phyloP scores from a whole-genome alignment of 2,329 filamentous ascomycete genomes.

The Graphilbum fragrans region DNA sequence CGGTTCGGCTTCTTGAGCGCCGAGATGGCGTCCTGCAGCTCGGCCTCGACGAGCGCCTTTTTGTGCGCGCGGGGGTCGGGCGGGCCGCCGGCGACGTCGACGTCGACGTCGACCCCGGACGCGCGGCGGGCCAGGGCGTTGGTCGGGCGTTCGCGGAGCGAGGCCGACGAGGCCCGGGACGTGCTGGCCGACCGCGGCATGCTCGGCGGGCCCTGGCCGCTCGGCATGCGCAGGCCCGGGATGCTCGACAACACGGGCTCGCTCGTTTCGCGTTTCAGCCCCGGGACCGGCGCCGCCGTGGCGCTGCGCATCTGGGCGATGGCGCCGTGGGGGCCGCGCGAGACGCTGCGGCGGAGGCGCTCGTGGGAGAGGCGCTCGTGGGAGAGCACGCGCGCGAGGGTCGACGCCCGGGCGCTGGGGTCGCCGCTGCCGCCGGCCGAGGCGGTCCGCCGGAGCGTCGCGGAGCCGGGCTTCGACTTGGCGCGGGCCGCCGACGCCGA shows the following conservation, averaged over 20 bases:
- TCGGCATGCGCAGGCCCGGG: not conserved
- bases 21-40: slow-evolving; percentile 62
- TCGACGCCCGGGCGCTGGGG: slow-evolving; percentile 27
- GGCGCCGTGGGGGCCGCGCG: slow-evolving; percentile 41
- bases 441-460: slow-evolving; percentile 6
- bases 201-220: not conserved
- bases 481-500: slow-evolving; percentile 24
- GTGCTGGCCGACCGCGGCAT: not conserved
- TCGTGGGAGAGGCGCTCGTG: slow-evolving; percentile 52
- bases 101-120: slow-evolving; percentile 3
- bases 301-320: slow-evolving; percentile 57
- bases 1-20: slow-evolving; percentile 67
- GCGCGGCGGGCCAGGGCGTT: slow-evolving; percentile 24
- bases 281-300: slow-evolving; percentile 46
- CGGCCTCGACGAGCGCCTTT: slow-evolving; percentile 55
- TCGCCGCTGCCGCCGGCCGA: slow-evolving; percentile 7
- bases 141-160: slow-evolving; percentile 30
- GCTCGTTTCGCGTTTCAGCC: slow-evolving; percentile 57
- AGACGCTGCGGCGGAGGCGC: slow-evolving; percentile 40
- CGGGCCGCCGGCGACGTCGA: slow-evolving; percentile 26
- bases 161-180: slow-evolving; percentile 9
- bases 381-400: slow-evolving; percentile 49
- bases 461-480: slow-evolving; percentile 36
- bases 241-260: slow-evolving; percentile 29
- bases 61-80: slow-evolving; percentile 49